Evolutionary conservation across 139 green algal species (phyloP).

Genomic region (Chlorella sp.): DNA sequence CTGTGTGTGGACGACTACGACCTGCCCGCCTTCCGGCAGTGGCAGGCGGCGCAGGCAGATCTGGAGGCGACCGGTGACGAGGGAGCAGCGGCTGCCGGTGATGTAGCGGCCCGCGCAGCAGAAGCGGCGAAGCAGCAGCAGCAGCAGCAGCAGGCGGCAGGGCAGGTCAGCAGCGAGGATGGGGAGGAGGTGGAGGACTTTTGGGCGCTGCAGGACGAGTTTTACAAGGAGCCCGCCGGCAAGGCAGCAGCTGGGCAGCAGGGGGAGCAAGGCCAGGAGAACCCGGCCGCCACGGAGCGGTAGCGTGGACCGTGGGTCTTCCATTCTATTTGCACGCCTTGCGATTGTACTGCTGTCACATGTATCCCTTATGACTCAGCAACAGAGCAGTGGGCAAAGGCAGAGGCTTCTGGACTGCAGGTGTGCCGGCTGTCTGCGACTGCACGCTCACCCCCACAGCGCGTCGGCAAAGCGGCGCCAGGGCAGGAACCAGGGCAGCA

Average conservation of each 20-base stretch:
- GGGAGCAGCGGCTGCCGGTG: neutral
- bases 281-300: neutral
- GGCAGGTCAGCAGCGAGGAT: neutral
- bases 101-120: neutral
- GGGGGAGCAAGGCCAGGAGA: neutral
- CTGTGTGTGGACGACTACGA: slow-evolving; percentile 50
- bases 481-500: slow-evolving; percentile 3
- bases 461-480: neutral
- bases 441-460: no score
- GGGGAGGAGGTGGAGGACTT: slow-evolving; percentile 21
- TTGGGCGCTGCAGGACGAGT: slow-evolving; percentile 24
- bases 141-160: neutral
- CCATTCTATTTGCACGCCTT: no score
- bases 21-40: slow-evolving; percentile 26
- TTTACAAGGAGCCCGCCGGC: slow-evolving; percentile 9
- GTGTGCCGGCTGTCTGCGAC: neutral
- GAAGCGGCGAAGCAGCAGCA: neutral
- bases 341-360: no score
- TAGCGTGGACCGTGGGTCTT: no score
- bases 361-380: no score
- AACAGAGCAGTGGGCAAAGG: no score
- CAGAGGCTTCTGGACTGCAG: neutral
- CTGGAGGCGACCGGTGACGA: neutral
- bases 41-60: slow-evolving; percentile 14
- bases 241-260: neutral